A percentile compares a stretch with the other conserved stretches of the same genome.
These are phyloP conservation scores for Pyrus betulifolia DNA, from an alignment of 306 rosid genomes.

Conservation along the genomic window DNA sequence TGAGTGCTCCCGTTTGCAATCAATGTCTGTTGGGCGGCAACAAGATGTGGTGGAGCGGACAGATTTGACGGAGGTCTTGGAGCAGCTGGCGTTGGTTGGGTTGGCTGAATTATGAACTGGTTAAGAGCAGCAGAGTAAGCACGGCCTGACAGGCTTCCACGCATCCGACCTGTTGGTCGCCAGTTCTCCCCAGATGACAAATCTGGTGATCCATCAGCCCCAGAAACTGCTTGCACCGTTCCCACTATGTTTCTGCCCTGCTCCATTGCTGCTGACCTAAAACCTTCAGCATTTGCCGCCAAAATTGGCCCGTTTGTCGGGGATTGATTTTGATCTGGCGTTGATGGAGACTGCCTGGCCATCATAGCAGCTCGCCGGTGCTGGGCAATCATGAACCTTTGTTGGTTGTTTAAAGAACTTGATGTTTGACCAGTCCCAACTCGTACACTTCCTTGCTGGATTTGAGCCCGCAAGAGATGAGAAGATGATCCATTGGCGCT, in stretches of 20 bases:
- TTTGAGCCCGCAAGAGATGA: slow-evolving; percentile 16
- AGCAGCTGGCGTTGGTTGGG: slow-evolving; percentile 27
- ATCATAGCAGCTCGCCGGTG: slow-evolving; percentile 17
- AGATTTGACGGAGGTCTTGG: slow-evolving; percentile 13
- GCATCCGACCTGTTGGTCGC: slow-evolving; percentile 71
- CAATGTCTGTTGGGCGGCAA: slow-evolving; percentile 16
- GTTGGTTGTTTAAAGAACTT: slow-evolving; percentile 27
- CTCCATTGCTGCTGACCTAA: slow-evolving; percentile 26
- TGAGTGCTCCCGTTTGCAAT: slow-evolving; percentile 26
- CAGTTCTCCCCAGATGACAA: slow-evolving; percentile 42
- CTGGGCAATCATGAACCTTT: slow-evolving; percentile 14
- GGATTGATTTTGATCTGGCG: slow-evolving; percentile 35
- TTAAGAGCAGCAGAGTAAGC: slow-evolving; percentile 29
- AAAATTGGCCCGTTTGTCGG: slow-evolving; percentile 22
- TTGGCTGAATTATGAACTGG: slow-evolving; percentile 51
- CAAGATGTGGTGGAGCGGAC: slow-evolving; percentile 14
- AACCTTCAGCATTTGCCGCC: slow-evolving; percentile 18
- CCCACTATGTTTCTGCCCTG: slow-evolving; percentile 38
- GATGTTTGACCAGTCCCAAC: slow-evolving; percentile 29
- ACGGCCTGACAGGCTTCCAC: slow-evolving; percentile 67
- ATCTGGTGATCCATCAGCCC: slow-evolving; percentile 27
- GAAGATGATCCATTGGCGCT: slow-evolving; percentile 13
- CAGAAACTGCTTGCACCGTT: slow-evolving; percentile 29
- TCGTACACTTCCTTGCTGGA: slow-evolving; percentile 40
- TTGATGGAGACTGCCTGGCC: slow-evolving; percentile 30